Conservation (phyloP, 1,139 yeast genomes). For the Kurtzmaniella quercitrusa region DNA sequence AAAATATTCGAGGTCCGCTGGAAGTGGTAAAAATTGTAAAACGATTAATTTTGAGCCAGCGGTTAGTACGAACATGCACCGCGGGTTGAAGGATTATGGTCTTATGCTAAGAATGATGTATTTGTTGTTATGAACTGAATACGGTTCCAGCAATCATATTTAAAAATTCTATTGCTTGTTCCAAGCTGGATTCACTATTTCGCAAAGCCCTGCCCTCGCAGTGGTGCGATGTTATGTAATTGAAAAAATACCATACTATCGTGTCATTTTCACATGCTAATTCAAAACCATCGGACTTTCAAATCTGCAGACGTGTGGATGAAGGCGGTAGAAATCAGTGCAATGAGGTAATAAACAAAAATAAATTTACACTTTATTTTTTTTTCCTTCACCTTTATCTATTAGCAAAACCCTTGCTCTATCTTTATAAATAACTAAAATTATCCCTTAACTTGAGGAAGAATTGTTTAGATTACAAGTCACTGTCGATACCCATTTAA, state of each 20-base stretch:
- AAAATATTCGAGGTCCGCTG: neutral
- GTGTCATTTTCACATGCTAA: neutral
- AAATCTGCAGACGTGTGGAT: neutral
- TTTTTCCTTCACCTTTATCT: neutral
- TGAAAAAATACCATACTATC: neutral
- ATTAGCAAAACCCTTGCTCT: neutral
- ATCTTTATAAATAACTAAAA: slow-evolving; percentile 1
- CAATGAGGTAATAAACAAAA: neutral
- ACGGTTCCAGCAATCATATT: no score
- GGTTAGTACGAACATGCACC: neutral
- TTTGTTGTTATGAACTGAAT: no score
- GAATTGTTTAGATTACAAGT: neutral
- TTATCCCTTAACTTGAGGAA: slow-evolving; percentile 1
- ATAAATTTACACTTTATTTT: neutral
- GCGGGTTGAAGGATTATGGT: neutral
- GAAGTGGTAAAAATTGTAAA: neutral
- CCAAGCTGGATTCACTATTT: neutral
- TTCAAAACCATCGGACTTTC: neutral
- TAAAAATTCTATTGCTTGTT: no score
- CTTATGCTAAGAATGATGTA: no score
- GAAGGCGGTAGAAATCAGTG: neutral
- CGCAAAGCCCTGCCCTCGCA: neutral
- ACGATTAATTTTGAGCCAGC: no score
- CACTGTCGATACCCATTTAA: slow-evolving; percentile 44
- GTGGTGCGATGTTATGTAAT: no score